These are phyloP conservation scores for Aspergillus leporis DNA, from an alignment of 495 filamentous ascomycete genomes.

Conservation along the genomic window DNA sequence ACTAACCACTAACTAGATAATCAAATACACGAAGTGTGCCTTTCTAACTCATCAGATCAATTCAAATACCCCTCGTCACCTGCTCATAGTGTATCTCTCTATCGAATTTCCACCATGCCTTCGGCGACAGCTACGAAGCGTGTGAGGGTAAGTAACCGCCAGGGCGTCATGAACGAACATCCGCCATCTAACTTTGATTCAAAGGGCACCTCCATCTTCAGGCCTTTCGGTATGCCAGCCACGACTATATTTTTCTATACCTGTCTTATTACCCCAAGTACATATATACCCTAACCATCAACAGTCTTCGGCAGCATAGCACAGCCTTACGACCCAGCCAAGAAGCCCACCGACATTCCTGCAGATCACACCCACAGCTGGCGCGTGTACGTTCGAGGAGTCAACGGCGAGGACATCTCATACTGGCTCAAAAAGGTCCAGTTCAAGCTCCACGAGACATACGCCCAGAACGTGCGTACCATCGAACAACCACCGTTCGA, in stretches of 20 bases:
- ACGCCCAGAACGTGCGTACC: slow-evolving; percentile 80
- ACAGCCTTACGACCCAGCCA: slow-evolving; percentile 68
- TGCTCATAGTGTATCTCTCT: background rate
- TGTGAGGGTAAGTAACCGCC: slow-evolving; percentile 47
- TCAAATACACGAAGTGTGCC: background rate
- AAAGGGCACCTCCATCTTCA: slow-evolving; percentile 70
- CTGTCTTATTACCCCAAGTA: background rate
- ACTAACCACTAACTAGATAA: background rate
- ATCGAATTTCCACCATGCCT: slow-evolving; percentile 46
- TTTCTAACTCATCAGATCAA: background rate
- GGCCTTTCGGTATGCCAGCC: slow-evolving; percentile 61
- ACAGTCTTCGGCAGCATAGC: slow-evolving; percentile 78
- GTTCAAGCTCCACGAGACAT: slow-evolving; percentile 96
- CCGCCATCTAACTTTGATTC: background rate
- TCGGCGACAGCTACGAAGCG: slow-evolving; percentile 58
- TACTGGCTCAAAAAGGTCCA: slow-evolving; percentile 97
- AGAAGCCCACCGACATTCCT: slow-evolving; percentile 59
- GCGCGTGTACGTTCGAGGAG: slow-evolving; percentile 86
- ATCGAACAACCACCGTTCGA: slow-evolving; percentile 77
- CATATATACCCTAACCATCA: slow-evolving; percentile 13
- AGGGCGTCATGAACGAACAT: slow-evolving; percentile 12
- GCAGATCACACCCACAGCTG: slow-evolving; percentile 92
- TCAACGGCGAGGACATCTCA: slow-evolving; percentile 83
- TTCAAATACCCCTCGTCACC: background rate
- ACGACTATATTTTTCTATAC: background rate